Evolutionary conservation across 257 asterid genomes (phyloP).

Genomic region (Gentiana macrophylla): DNA sequence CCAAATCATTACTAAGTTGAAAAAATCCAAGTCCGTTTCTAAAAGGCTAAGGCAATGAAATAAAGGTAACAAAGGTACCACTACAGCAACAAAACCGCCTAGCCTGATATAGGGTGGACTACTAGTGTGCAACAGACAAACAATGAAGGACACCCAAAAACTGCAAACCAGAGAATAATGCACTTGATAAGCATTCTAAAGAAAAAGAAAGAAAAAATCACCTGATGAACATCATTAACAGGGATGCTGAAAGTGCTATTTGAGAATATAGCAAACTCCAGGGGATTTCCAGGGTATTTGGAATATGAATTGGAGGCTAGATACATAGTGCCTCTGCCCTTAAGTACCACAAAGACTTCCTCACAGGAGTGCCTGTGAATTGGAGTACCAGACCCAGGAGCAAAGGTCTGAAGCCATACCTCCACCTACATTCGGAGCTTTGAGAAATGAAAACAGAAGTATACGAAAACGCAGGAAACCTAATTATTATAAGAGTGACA

Average conservation of each 20-base stretch:
- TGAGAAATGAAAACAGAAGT: not conserved
- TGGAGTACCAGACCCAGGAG: constrained; percentile 75
- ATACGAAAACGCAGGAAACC: not conserved
- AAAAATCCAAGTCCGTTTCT: no score
- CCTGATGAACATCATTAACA: constrained; percentile 91
- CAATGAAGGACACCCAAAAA: not conserved
- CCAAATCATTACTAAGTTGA: no score
- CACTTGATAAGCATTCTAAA: not conserved
- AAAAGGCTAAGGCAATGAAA: not conserved
- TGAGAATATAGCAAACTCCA: constrained; percentile 45
- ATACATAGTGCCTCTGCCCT: constrained; percentile 80
- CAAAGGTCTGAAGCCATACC: constrained; percentile 88
- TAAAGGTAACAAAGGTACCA: not conserved
- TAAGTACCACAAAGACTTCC: constrained; percentile 67
- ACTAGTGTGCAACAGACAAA: not conserved
- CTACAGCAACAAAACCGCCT: no score
- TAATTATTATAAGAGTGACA: not conserved
- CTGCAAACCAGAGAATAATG: no score
- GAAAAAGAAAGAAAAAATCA: constrained; percentile 8
- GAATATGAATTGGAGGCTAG: constrained; percentile 54
- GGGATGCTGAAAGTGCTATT: constrained; percentile 83
- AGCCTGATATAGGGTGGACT: not conserved
- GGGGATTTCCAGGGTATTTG: constrained; percentile 64
- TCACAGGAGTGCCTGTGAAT: constrained; percentile 96
- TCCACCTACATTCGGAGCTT: constrained; percentile 44